These are phyloP conservation scores for Xerocomus nothofagi DNA, from an alignment of 1,284 basidiomycete species.

Conservation along the genomic window DNA sequence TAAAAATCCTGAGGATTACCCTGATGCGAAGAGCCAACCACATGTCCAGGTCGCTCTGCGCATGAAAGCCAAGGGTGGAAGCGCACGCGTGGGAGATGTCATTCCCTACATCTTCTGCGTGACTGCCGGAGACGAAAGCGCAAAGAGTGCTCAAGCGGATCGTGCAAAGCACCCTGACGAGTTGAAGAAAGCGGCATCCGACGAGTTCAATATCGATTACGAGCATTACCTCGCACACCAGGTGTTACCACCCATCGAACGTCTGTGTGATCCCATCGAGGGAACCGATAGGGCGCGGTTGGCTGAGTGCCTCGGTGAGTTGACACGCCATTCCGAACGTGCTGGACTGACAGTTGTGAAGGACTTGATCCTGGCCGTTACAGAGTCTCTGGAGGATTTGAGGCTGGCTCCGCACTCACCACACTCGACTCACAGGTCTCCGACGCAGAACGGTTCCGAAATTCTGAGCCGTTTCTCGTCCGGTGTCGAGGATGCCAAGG, in stretches of 20 bases:
- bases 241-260: constrained; percentile 91
- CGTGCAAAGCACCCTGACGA: constrained; percentile 95
- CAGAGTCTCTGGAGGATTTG: constrained; percentile 48
- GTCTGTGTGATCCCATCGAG: constrained; percentile 94
- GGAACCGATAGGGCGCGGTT: constrained; percentile 90
- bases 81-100: constrained; percentile 86
- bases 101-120: constrained; percentile 96
- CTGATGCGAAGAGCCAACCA: constrained; percentile 91
- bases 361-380: constrained; percentile 87
- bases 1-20: constrained; percentile 95
- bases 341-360: constrained; percentile 30
- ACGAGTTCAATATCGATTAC: constrained; percentile 75
- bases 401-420: constrained; percentile 69
- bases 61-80: constrained; percentile 84
- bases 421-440: constrained; percentile 90
- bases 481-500: constrained; percentile 75
- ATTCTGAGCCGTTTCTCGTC: constrained; percentile 67
- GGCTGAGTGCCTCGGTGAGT: constrained; percentile 90
- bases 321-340: neutral
- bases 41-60: constrained; percentile 96
- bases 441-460: constrained; percentile 84
- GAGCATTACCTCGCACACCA: constrained; percentile 93
- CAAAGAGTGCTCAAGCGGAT: constrained; percentile 85
- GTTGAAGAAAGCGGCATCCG: constrained; percentile 66
- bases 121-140: constrained; percentile 68